A percentile compares a stretch with the other conserved stretches of the same genome.
Evolutionary conservation across 2,329 filamentous ascomycete genomes (phyloP).

Genomic region (Huntiella moniliformis): DNA sequence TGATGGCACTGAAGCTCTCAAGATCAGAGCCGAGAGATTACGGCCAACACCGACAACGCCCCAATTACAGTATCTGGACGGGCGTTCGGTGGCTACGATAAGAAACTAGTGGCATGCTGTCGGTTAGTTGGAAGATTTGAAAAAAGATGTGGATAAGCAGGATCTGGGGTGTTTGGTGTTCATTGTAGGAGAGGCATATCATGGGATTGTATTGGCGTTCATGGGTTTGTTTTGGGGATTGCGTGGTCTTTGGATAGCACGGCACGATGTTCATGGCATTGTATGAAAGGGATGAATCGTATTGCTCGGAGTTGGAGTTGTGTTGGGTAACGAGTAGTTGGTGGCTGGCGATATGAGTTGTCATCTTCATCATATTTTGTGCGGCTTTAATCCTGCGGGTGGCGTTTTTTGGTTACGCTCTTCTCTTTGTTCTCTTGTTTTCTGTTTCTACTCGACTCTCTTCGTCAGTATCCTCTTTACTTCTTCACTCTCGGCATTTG

Average conservation of each 20-base stretch:
- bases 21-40: constrained; percentile 34
- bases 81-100: neutral
- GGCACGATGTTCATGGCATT: neutral
- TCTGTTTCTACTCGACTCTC: neutral
- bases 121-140: too few relatives aligned
- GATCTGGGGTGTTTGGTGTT: too few relatives aligned
- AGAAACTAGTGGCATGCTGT: neutral
- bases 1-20: constrained; percentile 49
- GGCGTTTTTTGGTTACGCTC: too few relatives aligned
- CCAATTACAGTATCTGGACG: neutral
- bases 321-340: too few relatives aligned
- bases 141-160: too few relatives aligned
- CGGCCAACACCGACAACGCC: constrained; percentile 3
- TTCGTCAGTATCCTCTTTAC: neutral
- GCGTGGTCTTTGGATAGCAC: neutral
- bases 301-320: neutral
- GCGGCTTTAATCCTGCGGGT: neutral
- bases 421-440: constrained; percentile 1
- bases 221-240: neutral
- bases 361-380: neutral
- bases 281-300: neutral
- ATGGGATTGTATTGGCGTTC: too few relatives aligned
- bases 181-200: too few relatives aligned
- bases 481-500: neutral
- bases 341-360: neutral